Evolutionary conservation across 345 rosid species (phyloP), one percentile per base, ranked within the genome.

Genomic region (Eucalyptus microcorys): DNA sequence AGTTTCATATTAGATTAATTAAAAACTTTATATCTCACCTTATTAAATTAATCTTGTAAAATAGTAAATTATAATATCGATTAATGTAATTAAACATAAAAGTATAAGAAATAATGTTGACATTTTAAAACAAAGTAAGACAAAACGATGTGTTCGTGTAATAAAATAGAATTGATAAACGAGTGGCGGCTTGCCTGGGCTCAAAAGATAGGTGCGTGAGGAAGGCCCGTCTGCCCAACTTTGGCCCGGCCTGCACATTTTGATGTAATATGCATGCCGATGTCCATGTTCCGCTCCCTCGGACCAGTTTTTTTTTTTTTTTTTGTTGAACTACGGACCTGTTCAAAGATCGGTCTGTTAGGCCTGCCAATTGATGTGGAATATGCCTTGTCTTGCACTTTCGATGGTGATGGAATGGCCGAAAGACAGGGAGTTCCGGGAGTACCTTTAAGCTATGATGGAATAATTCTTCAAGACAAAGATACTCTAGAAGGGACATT

Each of bases 81-180:
- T 52, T 52, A 52, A 3, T 17, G 9, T 50, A 50, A 50, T 0
- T 52, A 4, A 7, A 15, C 8, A 3, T 3, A 7, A 50, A 50
- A 50, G 22, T 7, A 50, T 7, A 52, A 32, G 2, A 68, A 34
- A 34, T 34, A 34, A 71, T 7, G 11, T 68, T 3, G 14, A 11
- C 11, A 34, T 71, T 10, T 34, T 17, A 6, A 19, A 42, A 34
- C 6, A 71, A 71, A 34, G 34, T 8, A 55, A 55, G 11, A 9
- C 12, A 5, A 55, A 55, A 55, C 2, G 61, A 55, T 2, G 2
- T 1, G 0, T 24, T 5, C 3, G 0, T 55, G 12, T 55, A 55
- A 22, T 24, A 55, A 55, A 55, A 55, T 37, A 37, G 4, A 37
- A 37, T 22, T 37, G 14, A 19, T 71, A 37, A 37, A 71, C 1